A percentile compares a stretch with the other conserved stretches of the same genome.
phyloP scores from a whole-genome alignment of 2,329 filamentous ascomycete species.

The Beauveria scarabaeidicola region DNA sequence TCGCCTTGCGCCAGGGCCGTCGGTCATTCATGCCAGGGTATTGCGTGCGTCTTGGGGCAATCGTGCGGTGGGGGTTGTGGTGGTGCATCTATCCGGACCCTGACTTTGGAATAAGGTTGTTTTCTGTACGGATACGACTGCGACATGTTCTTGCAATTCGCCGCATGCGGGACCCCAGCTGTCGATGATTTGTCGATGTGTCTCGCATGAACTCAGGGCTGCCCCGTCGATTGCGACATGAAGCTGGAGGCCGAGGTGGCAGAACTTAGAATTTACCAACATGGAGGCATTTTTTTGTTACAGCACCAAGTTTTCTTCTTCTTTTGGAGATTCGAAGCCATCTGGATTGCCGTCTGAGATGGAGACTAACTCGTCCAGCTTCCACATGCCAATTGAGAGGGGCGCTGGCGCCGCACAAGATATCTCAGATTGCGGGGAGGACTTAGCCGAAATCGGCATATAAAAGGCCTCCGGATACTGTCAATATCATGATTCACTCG shows the following conservation, averaged over 20 bases:
- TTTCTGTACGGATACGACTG: neutral
- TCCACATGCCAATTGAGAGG: neutral
- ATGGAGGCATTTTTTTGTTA: no score
- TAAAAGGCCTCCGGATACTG: neutral
- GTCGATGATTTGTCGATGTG: neutral
- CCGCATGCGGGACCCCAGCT: neutral
- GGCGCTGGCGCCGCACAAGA: neutral
- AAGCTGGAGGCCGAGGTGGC: neutral
- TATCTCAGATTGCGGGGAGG: conserved; percentile 2
- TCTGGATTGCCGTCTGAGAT: neutral
- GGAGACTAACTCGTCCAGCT: neutral
- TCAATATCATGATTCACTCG: neutral
- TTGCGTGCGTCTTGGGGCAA: neutral
- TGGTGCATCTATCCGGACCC: neutral
- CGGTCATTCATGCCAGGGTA: neutral
- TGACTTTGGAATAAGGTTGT: neutral
- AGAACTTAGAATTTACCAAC: neutral
- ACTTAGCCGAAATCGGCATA: neutral
- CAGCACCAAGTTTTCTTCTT: neutral
- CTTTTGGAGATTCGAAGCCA: neutral
- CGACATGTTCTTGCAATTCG: neutral
- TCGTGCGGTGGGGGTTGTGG: neutral
- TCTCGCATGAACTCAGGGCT: neutral
- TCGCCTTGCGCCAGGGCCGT: neutral
- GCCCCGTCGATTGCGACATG: neutral